Conservation (phyloP, 2,329 filamentous ascomycete species). For the Fusarium torulosum region DNA sequence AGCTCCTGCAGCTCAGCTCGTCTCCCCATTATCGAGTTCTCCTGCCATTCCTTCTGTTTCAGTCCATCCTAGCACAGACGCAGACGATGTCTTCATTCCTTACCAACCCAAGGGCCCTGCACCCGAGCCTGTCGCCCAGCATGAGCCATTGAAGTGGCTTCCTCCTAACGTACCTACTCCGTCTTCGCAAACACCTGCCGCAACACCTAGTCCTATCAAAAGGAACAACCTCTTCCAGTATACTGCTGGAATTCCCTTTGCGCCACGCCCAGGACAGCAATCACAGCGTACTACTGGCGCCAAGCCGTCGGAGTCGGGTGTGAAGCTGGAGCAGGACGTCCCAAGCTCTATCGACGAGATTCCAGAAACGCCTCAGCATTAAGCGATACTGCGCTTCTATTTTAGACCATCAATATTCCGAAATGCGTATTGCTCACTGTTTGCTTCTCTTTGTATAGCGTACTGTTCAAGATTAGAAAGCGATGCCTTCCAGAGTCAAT, state of each 20-base stretch:
- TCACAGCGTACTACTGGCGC: slow-evolving; percentile 6
- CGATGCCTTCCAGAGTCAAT: slow-evolving; percentile 13
- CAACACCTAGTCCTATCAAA: slow-evolving; percentile 54
- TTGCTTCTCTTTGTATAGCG: slow-evolving; percentile 10
- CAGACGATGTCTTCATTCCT: slow-evolving; percentile 61
- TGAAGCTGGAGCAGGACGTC: slow-evolving; percentile 3
- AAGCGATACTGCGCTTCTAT: not conserved
- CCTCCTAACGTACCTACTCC: slow-evolving; percentile 61
- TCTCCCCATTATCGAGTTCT: slow-evolving; percentile 49
- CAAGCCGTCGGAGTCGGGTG: not conserved
- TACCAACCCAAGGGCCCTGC: slow-evolving; percentile 68
- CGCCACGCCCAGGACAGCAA: slow-evolving; percentile 47
- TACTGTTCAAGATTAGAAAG: slow-evolving; percentile 12
- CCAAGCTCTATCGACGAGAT: slow-evolving; percentile 13
- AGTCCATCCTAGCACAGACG: slow-evolving; percentile 45
- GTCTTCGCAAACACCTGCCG: slow-evolving; percentile 50
- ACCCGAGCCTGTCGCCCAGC: slow-evolving; percentile 54
- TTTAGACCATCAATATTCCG: slow-evolving; percentile 1
- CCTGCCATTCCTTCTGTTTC: slow-evolving; percentile 48
- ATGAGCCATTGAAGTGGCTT: slow-evolving; percentile 64
- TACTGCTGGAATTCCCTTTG: slow-evolving; percentile 64
- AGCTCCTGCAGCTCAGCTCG: slow-evolving; percentile 42
- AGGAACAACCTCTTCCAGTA: slow-evolving; percentile 54
- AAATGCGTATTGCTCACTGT: slow-evolving; percentile 17
- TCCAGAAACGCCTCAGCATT: slow-evolving; percentile 18